These are phyloP conservation scores for Clarireedia hainanense DNA, from an alignment of 2,329 filamentous ascomycete genomes.

Conservation along the genomic window DNA sequence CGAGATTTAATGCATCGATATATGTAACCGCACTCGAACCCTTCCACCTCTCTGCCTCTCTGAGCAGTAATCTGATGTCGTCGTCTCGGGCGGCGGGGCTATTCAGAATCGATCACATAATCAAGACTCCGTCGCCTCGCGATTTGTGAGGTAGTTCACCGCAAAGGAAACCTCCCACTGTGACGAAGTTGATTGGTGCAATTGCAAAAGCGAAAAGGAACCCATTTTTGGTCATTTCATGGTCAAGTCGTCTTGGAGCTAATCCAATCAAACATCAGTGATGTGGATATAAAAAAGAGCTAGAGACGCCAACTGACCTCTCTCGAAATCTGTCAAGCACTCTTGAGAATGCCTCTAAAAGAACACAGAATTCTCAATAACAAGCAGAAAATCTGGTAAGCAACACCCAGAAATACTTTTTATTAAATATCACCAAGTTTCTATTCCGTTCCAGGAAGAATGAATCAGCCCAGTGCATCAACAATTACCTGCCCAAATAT, in stretches of 20 bases:
- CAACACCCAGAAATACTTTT: too few species aligned
- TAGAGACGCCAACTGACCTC: too few species aligned
- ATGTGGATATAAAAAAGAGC: too few species aligned
- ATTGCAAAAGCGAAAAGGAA: background rate
- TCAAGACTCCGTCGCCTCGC: background rate
- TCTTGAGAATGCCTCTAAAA: too few species aligned
- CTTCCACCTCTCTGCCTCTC: background rate
- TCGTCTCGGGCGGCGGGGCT: background rate
- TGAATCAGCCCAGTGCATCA: too few species aligned
- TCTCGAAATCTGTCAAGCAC: too few species aligned
- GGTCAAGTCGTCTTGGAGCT: background rate
- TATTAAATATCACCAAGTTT: too few species aligned
- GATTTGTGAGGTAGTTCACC: background rate
- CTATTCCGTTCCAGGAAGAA: too few species aligned
- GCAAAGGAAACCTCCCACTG: slow-evolving; percentile 1
- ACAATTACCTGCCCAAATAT: background rate
- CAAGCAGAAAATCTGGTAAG: too few species aligned
- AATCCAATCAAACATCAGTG: too few species aligned
- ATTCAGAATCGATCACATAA: background rate
- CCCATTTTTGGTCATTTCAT: background rate
- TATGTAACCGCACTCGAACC: background rate
- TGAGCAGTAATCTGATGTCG: background rate
- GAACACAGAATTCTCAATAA: too few species aligned
- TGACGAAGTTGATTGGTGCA: background rate
- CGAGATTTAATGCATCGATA: too few species aligned